A percentile compares a stretch with the other conserved stretches of the same genome.
Evolutionary conservation across 2,329 filamentous ascomycete species (phyloP).

Genomic region (Fonsecaea multimorphosa): DNA sequence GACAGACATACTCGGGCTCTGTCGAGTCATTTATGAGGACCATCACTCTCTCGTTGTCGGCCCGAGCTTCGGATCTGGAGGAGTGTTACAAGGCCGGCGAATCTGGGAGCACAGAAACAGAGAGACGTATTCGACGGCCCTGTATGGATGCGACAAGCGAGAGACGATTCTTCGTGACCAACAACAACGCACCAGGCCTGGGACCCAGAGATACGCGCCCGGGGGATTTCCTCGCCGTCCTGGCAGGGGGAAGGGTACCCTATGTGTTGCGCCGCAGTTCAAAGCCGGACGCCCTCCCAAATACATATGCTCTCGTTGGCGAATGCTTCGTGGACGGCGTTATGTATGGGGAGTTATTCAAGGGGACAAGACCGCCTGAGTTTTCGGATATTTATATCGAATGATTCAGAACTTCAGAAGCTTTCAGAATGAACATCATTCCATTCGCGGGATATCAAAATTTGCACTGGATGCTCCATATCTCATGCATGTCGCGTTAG

Average conservation of each 20-base stretch:
- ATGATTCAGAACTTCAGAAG: too few relatives aligned
- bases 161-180: conserved; percentile 2
- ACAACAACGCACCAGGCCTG: neutral
- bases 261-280: neutral
- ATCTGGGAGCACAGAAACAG: neutral
- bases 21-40: neutral
- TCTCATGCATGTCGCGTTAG: too few relatives aligned
- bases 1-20: neutral
- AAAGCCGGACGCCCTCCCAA: too few relatives aligned
- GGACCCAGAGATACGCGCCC: neutral
- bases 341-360: conserved; percentile 38
- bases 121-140: neutral
- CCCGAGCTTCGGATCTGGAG: neutral
- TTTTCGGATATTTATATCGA: too few relatives aligned
- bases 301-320: conserved; percentile 46
- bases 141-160: too few relatives aligned
- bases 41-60: neutral
- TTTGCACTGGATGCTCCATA: too few relatives aligned
- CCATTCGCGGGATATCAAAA: too few relatives aligned
- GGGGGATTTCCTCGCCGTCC: neutral
- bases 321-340: conserved; percentile 61
- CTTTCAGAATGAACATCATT: too few relatives aligned
- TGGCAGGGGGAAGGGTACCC: neutral
- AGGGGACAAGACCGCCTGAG: too few relatives aligned
- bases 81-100: neutral